Evolutionary conservation across 305 asterid genomes (phyloP).

Genomic region (Fraxinus paxiana): DNA sequence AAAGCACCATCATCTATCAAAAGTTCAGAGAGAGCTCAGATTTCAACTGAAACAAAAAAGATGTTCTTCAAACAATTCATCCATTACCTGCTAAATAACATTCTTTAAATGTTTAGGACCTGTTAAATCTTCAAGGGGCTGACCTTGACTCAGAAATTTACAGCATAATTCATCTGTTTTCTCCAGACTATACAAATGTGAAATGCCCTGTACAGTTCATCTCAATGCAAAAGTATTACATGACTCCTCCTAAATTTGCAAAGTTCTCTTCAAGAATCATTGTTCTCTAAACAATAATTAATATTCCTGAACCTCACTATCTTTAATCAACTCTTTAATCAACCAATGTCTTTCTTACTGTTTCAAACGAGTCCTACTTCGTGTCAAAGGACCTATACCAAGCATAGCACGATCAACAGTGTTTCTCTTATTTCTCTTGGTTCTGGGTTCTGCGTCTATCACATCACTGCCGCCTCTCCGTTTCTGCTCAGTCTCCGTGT

Average conservation of each 20-base stretch:
- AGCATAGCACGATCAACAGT: not conserved
- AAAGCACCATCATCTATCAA: not conserved
- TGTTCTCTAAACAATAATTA: not conserved
- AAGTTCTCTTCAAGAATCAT: not conserved
- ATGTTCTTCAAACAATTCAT: not conserved
- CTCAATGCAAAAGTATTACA: not conserved
- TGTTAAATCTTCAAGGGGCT: not conserved
- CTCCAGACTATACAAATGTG: not conserved
- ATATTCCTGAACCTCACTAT: not conserved
- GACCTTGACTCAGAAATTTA: not conserved
- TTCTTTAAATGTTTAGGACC: not conserved
- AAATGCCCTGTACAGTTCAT: not conserved
- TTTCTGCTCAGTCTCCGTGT: slow-evolving; percentile 13
- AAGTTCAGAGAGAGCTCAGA: not conserved
- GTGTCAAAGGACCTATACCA: slow-evolving; percentile 35
- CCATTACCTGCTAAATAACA: not conserved
- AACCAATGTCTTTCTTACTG: not conserved
- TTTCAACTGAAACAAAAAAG: not conserved
- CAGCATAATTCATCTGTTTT: not conserved
- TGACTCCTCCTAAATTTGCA: not conserved
- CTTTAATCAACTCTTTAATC: not conserved
- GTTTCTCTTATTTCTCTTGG: not conserved
- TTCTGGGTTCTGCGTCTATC: slow-evolving; percentile 2
- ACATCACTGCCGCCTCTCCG: not conserved
- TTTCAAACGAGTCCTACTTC: slow-evolving; percentile 37